phyloP scores from a whole-genome alignment of 306 rosid species.

The Ormosia semicastrata region DNA sequence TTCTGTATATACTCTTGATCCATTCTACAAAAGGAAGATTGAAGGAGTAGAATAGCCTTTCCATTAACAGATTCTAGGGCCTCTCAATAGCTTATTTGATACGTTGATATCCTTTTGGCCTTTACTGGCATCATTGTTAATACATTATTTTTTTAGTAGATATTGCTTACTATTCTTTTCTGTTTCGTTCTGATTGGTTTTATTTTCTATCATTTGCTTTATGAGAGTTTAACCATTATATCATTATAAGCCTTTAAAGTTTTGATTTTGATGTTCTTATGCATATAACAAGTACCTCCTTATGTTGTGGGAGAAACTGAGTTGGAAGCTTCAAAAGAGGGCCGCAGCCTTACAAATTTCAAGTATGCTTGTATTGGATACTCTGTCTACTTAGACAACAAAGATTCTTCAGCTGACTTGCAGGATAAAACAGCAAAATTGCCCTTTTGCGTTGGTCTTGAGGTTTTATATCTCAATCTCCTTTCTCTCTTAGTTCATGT shows the following conservation, averaged over 20 bases:
- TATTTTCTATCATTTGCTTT: not conserved
- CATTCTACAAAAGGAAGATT: not conserved
- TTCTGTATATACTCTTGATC: not conserved
- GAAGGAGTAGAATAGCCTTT: not conserved
- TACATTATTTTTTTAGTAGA: not conserved
- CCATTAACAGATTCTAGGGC: not conserved
- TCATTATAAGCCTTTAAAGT: not conserved
- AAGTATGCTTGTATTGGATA: constrained; percentile 84
- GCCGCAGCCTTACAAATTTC: constrained; percentile 67
- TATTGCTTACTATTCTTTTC: not conserved
- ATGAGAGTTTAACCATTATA: not conserved
- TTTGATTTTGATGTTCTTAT: constrained; percentile 33
- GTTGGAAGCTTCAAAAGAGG: constrained; percentile 76
- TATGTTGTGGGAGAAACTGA: constrained; percentile 79
- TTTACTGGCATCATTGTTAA: not conserved
- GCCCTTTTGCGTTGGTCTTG: constrained; percentile 88
- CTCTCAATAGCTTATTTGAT: not conserved
- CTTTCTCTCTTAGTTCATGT: not conserved
- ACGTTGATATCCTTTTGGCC: not conserved
- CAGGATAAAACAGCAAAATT: constrained; percentile 67
- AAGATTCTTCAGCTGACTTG: constrained; percentile 49
- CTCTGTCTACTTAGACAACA: constrained; percentile 75
- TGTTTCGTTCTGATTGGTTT: not conserved
- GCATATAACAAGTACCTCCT: constrained; percentile 61
- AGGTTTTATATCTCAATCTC: constrained; percentile 50